Base-by-base conservation (phyloP, 163 green algal species). In the Scenedesmus sp. region DNA sequence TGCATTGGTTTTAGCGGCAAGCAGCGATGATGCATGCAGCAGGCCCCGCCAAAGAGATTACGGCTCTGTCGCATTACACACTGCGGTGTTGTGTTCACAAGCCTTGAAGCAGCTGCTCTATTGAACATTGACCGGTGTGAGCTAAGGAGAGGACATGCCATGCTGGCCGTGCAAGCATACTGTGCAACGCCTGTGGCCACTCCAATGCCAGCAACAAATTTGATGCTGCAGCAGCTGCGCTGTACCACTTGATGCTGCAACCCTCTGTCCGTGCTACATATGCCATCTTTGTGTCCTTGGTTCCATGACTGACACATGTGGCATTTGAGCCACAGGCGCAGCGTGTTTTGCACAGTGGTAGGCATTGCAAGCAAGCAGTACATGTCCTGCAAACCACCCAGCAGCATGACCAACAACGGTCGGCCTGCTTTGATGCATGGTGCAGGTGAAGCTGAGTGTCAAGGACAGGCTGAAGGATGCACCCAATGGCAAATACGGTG, bases 401-500 rank as follows among this genome's bases (percentile, higher is more conserved):
- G n/a, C n/a, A n/a, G n/a, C 73, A 53, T 18, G 35, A 9, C 33
- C 46, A 43, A n/a, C 13, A 49, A 44, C 15, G 49, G 4, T 46
- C n/a, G n/a, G n/a, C 37, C 35, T 53, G 40, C 33, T n/a, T 35
- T n/a, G 6, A 20, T 83, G 37, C 18, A 59, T 24, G 46, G 78
- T 70, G 12, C 96, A 99, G 97, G 95, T 98, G 33, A 97, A 96
- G 85, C 92, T 99, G 16, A 93, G 70, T 82, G 96, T 98, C 20
- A 85, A 95, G 10, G 95, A 99, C 16, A 93, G 94, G 43, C 93
- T 98, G 22, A 92, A 94, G 37, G 92, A 93, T 43, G 40, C 83
- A 2, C 85, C 94, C 0, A 91, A 96, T 53, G 98, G 97, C 59
- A 98, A 99, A 91, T 99, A 99, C 89, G 95, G 96, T 98, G 43